phyloP scores from a whole-genome alignment of 2,329 filamentous ascomycete species.

The Sporothrix humicola region DNA sequence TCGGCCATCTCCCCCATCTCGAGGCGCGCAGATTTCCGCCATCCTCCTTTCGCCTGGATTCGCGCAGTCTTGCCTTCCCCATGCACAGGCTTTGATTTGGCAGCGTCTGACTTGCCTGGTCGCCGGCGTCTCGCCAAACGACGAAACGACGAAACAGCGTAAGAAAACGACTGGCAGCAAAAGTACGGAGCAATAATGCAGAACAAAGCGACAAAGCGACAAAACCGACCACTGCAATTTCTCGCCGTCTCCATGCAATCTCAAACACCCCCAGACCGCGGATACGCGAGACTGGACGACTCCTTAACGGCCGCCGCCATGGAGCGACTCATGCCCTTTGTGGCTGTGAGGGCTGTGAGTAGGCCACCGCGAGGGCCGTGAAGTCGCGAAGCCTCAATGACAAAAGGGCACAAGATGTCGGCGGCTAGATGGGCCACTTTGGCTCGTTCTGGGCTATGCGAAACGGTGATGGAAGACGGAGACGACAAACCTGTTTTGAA shows the following conservation, averaged over 20 bases:
- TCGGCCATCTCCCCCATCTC: not conserved
- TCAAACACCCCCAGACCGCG: not conserved
- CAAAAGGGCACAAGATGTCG: not conserved
- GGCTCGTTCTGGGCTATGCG: conserved; percentile 1
- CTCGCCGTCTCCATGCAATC: conserved; percentile 8
- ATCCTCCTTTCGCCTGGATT: not conserved
- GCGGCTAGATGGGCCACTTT: conserved; percentile 13
- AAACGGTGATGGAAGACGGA: conserved; percentile 21
- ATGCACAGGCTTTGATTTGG: not conserved
- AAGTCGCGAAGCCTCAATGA: not conserved
- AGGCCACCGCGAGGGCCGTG: not conserved
- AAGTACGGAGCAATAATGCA: not conserved
- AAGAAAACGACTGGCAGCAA: not conserved
- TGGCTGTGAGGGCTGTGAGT: not conserved
- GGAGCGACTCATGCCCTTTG: not conserved
- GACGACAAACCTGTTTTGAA: not conserved
- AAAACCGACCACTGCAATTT: too few relatives aligned
- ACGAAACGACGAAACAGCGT: not conserved
- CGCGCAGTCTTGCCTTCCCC: not conserved
- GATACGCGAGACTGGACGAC: not conserved
- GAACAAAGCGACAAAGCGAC: too few relatives aligned
- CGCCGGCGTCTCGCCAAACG: conserved; percentile 23
- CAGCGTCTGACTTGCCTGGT: not conserved
- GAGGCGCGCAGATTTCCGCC: conserved; percentile 11
- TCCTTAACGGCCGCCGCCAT: not conserved